Conservation (phyloP, 2,329 filamentous ascomycete genomes). For the Colletotrichum caudatum region DNA sequence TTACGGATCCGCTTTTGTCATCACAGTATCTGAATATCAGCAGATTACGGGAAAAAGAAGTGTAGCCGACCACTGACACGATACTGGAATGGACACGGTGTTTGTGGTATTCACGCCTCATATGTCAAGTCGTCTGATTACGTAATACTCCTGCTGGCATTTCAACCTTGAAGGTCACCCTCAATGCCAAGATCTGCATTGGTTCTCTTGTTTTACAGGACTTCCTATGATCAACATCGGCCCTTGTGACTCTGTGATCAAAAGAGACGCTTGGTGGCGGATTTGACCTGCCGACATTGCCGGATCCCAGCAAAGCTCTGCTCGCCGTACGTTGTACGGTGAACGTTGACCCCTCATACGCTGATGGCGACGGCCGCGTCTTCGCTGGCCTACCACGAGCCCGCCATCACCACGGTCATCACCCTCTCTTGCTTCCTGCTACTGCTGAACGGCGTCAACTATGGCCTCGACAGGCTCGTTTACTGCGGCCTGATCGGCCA, state of each 20-base stretch:
- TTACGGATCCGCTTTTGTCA: too few relatives aligned
- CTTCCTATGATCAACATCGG: too few relatives aligned
- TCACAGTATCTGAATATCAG: not conserved
- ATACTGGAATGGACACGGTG: not conserved
- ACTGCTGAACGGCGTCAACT: constrained; percentile 69
- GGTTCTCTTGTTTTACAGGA: not conserved
- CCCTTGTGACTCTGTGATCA: not conserved
- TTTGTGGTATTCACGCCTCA: not conserved
- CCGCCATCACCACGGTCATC: constrained; percentile 69
- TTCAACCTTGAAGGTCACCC: not conserved
- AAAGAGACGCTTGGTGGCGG: too few relatives aligned
- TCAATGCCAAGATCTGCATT: constrained; percentile 16
- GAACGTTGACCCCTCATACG: not conserved
- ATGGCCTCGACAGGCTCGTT: constrained; percentile 67
- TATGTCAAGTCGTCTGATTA: not conserved
- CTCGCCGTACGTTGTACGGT: not conserved
- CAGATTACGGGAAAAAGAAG: not conserved
- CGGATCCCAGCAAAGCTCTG: not conserved
- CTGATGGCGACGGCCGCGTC: constrained; percentile 33
- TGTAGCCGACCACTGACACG: not conserved
- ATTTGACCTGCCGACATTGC: not conserved
- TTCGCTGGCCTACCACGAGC: constrained; percentile 71
- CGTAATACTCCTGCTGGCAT: not conserved
- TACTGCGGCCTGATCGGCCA: constrained; percentile 81
- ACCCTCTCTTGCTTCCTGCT: constrained; percentile 72